Evolutionary conservation across 805 yeast genomes (phyloP), one percentile per base, ranked within the genome.

Genomic region (Saccharomycopsis fermentans): DNA sequence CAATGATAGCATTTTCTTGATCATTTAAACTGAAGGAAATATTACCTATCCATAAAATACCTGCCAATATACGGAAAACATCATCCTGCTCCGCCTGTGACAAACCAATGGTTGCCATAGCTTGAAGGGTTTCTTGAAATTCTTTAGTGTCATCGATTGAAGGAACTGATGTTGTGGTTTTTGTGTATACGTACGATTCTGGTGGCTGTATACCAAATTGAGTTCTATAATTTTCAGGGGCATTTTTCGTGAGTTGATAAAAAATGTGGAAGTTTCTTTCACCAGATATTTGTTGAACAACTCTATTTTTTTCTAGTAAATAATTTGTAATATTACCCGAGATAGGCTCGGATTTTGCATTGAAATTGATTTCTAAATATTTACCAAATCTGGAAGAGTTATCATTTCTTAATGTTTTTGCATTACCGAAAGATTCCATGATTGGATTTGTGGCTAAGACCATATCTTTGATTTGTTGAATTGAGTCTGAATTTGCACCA

Each of bases 181-280:
- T 83, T 0, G 99, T 94, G 72, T 94, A 94, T 24, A 86, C 71
- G 70, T 94, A 94, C 57, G 91, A 84, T 68, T 94, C 98, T 0
- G 99, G 99, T 36, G 83, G 83, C 72, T 94, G 98, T 59, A 94
- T 83, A 56, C 99, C 99, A 69, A 77, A 91, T 37, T 73, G 75
- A 65, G 87, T 90, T 68, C 96, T 85, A 69, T 92, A 90, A 58
- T 77, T 78, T 40, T 90, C 91, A 14, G 90, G 82, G 1, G 97
- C 96, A 62, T 89, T 88, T 70, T 92, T 94, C 12, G 97, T 87
- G 70, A 88, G 87, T 74, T 94, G 99, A 70, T 94, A 94, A 70
- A 94, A 94, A 59, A 94, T 94, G 70, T 94, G 99, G 76, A 94
- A 94, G 69, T 94, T 94, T 71, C 99, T 81, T 75, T 94, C 99